Evolutionary conservation across 352 stramenopile genomes (phyloP), one percentile per base, ranked within the genome.

Genomic region (Phytophthora capsici): DNA sequence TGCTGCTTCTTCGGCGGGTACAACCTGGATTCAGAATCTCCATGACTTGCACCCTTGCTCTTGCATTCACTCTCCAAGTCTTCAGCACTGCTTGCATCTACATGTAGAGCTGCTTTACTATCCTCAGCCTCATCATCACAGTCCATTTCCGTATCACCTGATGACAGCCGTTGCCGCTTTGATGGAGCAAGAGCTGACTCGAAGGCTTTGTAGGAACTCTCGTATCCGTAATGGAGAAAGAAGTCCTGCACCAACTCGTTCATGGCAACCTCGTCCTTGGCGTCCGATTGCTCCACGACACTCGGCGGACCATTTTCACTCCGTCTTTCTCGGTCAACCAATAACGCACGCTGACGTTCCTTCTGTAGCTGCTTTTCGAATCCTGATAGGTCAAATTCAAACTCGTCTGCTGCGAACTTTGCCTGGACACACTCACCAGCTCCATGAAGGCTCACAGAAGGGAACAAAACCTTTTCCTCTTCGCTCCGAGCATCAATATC

Each of bases 361-460:
- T 77, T 85, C 22, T 75, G 67, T 8, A 87, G 53, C 48, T 88
- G 66, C 30, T 71, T 62, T 50, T 79, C 68, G 46, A 90, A 90
- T 3, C 37, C 65, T 7, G 38, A 3, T 16, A 90, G 26, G 58
- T 89, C 73, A 30, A 90, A 90, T 32, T 67, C 59, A 43, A 86
- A 88, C 22, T 63, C 63, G 1, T 66, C 46, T 8, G 47, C 4
- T 6, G 63, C 51, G 57, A 63, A 69, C 10, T 63, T 38, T 17
- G 34, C 60, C 7, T 54, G 77, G 3, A 81, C 76, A 30, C 51
- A 48, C 52, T 69, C 60, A 1, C 79, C 82, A 32, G 55, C 22
- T 0, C 71, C 66, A 36, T 89, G 80, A 6, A 90, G 58, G 58
- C 77, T 84, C 14, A 90, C 58, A 1, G 77, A 60, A 10, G 78